A percentile compares a stretch with the other conserved stretches of the same genome.
These are phyloP conservation scores for Tulasnella sp. DNA, from an alignment of 768 basidiomycete species.

Conservation along the genomic window DNA sequence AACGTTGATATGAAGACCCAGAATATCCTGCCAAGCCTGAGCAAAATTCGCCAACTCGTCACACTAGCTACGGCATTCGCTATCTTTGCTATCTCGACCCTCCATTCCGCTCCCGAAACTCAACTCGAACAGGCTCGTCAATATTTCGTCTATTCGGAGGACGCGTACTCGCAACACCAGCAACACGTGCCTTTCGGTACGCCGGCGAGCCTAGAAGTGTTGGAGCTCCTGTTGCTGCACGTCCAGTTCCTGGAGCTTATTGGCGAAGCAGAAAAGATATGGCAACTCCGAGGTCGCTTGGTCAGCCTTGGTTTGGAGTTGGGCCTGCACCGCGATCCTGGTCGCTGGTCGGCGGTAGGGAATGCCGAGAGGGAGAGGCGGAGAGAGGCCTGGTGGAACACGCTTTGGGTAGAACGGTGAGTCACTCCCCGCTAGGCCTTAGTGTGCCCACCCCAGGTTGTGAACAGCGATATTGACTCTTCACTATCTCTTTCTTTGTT, in stretches of 20 bases:
- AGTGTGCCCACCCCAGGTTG: background rate
- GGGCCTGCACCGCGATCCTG: slow-evolving; percentile 84
- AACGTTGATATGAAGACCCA: background rate
- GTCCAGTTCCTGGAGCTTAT: slow-evolving; percentile 67
- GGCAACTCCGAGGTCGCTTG: slow-evolving; percentile 69
- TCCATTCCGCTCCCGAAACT: slow-evolving; percentile 66
- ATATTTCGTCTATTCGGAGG: background rate
- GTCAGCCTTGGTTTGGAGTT: slow-evolving; percentile 72
- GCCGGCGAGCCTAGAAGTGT: slow-evolving; percentile 55
- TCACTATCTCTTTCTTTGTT: background rate
- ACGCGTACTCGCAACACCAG: background rate
- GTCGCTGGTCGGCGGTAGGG: slow-evolving; percentile 63
- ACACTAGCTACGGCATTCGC: slow-evolving; percentile 67
- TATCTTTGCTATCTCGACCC: slow-evolving; percentile 67
- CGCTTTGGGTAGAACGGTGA: slow-evolving; percentile 71
- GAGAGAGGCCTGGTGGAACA: slow-evolving; percentile 91
- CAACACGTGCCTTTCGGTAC: background rate
- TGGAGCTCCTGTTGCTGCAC: slow-evolving; percentile 68
- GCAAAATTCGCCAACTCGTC: slow-evolving; percentile 55
- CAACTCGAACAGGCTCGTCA: slow-evolving; percentile 50
- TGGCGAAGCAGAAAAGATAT: slow-evolving; percentile 70
- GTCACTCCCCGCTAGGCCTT: slow-evolving; percentile 30
- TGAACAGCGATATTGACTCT: slow-evolving; percentile 12
- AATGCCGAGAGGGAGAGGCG: slow-evolving; percentile 64
- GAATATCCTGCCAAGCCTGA: slow-evolving; percentile 34